Conservation (phyloP, 495 filamentous ascomycete genomes). For the Chlorociboria aeruginascens region DNA sequence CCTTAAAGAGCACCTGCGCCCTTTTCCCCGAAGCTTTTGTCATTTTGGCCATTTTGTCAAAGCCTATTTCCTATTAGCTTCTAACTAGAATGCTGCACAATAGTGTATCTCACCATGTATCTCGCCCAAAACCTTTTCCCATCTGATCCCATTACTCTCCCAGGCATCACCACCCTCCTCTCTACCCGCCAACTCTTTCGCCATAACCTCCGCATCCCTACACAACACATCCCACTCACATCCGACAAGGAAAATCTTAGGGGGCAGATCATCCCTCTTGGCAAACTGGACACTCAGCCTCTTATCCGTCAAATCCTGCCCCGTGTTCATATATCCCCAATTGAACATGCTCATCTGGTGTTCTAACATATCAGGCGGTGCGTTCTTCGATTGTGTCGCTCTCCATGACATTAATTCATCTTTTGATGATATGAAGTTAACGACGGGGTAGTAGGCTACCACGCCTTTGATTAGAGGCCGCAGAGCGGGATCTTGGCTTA, state of each 20-base stretch:
- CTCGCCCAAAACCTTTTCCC: constrained; percentile 3
- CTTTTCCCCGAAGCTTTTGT: not conserved
- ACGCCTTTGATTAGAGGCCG: constrained; percentile 22
- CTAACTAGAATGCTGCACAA: not conserved
- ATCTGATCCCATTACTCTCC: not conserved
- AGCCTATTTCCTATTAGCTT: not conserved
- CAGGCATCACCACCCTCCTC: constrained; percentile 1
- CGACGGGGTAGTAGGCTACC: constrained; percentile 25
- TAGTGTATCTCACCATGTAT: constrained; percentile 8
- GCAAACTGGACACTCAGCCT: constrained; percentile 25
- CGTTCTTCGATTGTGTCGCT: constrained; percentile 4
- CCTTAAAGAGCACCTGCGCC: constrained; percentile 5
- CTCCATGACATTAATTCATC: constrained; percentile 21
- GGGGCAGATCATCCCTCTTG: constrained; percentile 20
- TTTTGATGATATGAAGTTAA: constrained; percentile 21
- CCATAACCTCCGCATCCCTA: constrained; percentile 24
- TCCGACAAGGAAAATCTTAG: constrained; percentile 10
- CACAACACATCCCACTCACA: constrained; percentile 17
- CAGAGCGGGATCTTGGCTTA: constrained; percentile 19
- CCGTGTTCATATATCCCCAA: constrained; percentile 23
- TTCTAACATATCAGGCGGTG: constrained; percentile 19
- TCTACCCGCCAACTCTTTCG: constrained; percentile 21
- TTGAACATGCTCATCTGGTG: constrained; percentile 20
- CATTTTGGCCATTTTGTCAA: constrained; percentile 1
- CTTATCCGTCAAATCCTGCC: constrained; percentile 26